Base-by-base conservation (phyloP, 2,329 filamentous ascomycete genomes). In the Fusarium concolor region DNA sequence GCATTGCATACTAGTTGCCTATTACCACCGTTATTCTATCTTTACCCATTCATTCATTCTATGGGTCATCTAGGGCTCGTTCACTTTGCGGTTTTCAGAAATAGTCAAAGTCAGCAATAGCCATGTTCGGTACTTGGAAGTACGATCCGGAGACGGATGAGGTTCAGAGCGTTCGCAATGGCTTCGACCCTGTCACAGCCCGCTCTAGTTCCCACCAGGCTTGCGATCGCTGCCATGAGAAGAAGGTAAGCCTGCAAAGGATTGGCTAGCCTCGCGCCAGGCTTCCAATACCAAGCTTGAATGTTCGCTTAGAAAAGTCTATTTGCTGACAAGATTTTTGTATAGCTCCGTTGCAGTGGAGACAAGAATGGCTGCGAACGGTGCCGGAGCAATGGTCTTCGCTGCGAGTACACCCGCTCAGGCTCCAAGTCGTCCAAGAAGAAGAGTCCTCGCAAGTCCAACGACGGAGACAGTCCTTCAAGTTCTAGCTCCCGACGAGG, bases 101-200 rank as follows among this genome's bases (percentile, higher is more conserved):
- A 29, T 44, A 46, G n/a, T 49, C 52, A 43, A 6, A 35, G 15
- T 35, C 29, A 43, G 65, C 47, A 46, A 79, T 77, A 54, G 67
- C 47, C 47, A 80, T 80, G 78, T 80, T 80, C 62, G 75, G 74
- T 17, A 80, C 78, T 12, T 80, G 77, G 76, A 80, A 79, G 66
- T 78, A 79, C 69, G 77, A 79, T 56, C 76, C 76, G 4, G 78
- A 79, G 67, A 79, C 77, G 35, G 72, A 76, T 44, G 73, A 80
- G 67, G 74, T 80, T 60, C 78, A 79, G 58, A 78, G 76, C 56
- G 66, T 80, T 49, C 75, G 79, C 38, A 74, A 73, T 18, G 76
- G 76, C 31, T 78, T 76, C 54, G 78, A 80, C 52, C 79, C 78
- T 50, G 70, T 78, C 63, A 77, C 77, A 26, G 78, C 78, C 29